Evolutionary conservation across 257 asterid species (phyloP), one percentile per base, ranked within the genome.

Genomic region (Solanum ahanhuiri): DNA sequence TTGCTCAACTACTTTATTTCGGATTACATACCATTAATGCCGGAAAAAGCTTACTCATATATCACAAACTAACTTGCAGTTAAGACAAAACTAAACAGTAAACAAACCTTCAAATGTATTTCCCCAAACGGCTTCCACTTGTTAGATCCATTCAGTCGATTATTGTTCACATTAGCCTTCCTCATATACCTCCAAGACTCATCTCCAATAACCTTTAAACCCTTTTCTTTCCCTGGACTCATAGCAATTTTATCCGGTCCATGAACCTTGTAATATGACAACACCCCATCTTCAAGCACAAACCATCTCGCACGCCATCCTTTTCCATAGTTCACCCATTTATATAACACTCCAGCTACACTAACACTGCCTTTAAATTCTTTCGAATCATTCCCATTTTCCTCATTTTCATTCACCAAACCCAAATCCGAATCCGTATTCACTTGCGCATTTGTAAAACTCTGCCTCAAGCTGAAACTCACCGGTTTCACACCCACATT

Each of bases 261-360:
- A 89, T 93, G 99, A 83, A 96, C 98, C 86, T 96, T 96, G 85
- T 94, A 96, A 89, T 96, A 96, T 33, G 99, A 95, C 76, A 96
- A 88, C 88, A 96, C 99, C 41, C 99, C 99, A 89, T 96, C 99
- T 88, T 96, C 98, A 92, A 96, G 87, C 89, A 93, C 97, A 82
- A 96, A 96, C 99, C 98, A 96, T 89, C 99, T 91, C 75, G 94
- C 98, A 69, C 95, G 93, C 99, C 99, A 96, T 2, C 99, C 98
- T 87, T 96, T 96, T 73, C 99, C 99, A 88, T 94, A 96, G 90
- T 96, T 96, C 89, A 96, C 99, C 98, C 99, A 96, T 86, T 96
- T 96, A 85, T 93, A 95, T 85, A 95, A 83, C 86, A 94, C 93
- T 86, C 99, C 99, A 34, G 89, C 94, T 43, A 95, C 94, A 81